Evolutionary conservation across 495 filamentous ascomycete genomes (phyloP).

Genomic region (Daldinia concentrica): DNA sequence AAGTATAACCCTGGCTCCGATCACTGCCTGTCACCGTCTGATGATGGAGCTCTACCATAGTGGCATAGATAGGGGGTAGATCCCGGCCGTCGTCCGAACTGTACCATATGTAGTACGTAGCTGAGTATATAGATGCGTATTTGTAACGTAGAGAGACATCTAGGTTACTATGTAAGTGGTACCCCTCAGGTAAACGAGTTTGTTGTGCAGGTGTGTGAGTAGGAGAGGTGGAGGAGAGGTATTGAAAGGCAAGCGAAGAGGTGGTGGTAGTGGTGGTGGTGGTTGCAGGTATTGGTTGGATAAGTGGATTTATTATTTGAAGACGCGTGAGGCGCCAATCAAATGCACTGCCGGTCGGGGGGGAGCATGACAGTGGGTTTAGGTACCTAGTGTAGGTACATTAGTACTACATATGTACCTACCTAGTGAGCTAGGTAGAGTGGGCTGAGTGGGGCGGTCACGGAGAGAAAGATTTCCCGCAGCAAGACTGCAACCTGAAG

Average conservation of each 20-base stretch:
- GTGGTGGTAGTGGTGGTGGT: not conserved
- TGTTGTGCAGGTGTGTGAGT: constrained; percentile 7
- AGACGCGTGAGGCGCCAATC: constrained; percentile 44
- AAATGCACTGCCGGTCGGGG: constrained; percentile 26
- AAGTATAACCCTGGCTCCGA: constrained; percentile 33
- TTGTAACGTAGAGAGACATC: not conserved
- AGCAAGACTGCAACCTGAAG: no score
- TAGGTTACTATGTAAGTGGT: constrained; percentile 8
- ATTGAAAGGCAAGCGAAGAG: not conserved
- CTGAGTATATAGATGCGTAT: not conserved
- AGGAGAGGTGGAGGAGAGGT: not conserved
- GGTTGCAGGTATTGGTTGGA: not conserved
- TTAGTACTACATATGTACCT: no score
- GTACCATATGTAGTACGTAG: not conserved
- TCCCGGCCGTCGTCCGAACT: constrained; percentile 11
- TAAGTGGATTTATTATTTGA: constrained; percentile 24
- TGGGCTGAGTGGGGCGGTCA: no score
- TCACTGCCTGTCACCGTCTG: constrained; percentile 36
- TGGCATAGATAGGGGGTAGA: constrained; percentile 11
- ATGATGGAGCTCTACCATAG: constrained; percentile 25
- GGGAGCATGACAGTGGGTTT: not conserved
- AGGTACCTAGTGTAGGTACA: constrained; percentile 14
- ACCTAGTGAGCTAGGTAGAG: constrained; percentile 15
- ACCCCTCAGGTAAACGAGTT: not conserved
- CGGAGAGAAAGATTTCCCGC: no score